Conservation (phyloP, 2,329 filamentous ascomycete genomes). For the Alternaria incomplexa region DNA sequence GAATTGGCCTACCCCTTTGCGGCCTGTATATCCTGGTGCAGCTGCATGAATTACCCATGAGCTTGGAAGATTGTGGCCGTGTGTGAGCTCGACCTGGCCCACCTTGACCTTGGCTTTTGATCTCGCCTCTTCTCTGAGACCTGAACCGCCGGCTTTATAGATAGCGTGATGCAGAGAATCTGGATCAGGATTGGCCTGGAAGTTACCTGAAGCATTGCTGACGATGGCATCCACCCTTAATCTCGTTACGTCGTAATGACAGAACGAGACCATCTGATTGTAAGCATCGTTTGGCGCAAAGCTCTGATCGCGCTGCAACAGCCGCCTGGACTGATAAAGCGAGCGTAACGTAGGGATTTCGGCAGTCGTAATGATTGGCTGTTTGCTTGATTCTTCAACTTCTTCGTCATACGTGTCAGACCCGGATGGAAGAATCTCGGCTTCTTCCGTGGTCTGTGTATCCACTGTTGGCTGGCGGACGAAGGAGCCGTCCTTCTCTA, state of each 20-base stretch:
- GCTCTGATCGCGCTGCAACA: conserved; percentile 35
- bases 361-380: conserved; percentile 14
- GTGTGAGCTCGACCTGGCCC: conserved; percentile 35
- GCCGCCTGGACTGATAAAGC: conserved; percentile 33
- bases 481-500: not conserved
- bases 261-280: conserved; percentile 40
- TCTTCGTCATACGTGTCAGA: not conserved
- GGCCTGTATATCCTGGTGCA: conserved; percentile 29
- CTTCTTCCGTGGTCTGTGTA: not conserved
- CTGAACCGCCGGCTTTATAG: conserved; percentile 38
- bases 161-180: conserved; percentile 33
- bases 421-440: not conserved
- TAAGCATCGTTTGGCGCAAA: conserved; percentile 37
- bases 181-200: conserved; percentile 14
- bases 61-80: conserved; percentile 36
- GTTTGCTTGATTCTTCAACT: not conserved
- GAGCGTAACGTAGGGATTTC: conserved; percentile 37
- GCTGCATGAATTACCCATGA: conserved; percentile 41
- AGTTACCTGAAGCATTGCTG: conserved; percentile 31
- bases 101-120: conserved; percentile 17
- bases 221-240: conserved; percentile 45
- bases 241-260: conserved; percentile 39
- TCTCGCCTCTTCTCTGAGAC: conserved; percentile 27
- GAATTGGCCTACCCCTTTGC: conserved; percentile 29
- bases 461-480: not conserved